phyloP scores from a whole-genome alignment of 345 rosid genomes.

The Linum usitatissimum region DNA sequence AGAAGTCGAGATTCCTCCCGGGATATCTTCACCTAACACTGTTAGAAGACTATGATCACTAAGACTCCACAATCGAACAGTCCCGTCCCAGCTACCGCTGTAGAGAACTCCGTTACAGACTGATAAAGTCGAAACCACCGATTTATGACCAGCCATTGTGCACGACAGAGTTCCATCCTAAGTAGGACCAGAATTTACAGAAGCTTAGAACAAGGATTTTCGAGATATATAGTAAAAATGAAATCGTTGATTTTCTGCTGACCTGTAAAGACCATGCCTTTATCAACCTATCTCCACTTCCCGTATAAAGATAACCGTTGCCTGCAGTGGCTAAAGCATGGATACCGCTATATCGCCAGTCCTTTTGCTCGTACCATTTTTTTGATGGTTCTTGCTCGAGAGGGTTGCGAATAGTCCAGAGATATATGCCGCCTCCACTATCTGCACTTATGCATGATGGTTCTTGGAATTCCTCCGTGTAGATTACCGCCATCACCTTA shows the following conservation, averaged over 20 bases:
- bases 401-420: slow-evolving; percentile 54
- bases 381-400: slow-evolving; percentile 51
- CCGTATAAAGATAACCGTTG: slow-evolving; percentile 56
- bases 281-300: slow-evolving; percentile 81
- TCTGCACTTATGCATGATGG: slow-evolving; percentile 75
- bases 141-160: slow-evolving; percentile 80
- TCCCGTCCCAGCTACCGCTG: slow-evolving; percentile 97
- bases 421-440: slow-evolving; percentile 75
- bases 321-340: slow-evolving; percentile 61
- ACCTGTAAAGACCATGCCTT: slow-evolving; percentile 88
- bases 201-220: no score
- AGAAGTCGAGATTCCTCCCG: slow-evolving; percentile 46
- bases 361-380: slow-evolving; percentile 79
- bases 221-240: background rate
- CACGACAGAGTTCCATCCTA: slow-evolving; percentile 65
- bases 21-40: slow-evolving; percentile 51
- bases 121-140: slow-evolving; percentile 67
- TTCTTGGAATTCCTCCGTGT: slow-evolving; percentile 41
- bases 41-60: slow-evolving; percentile 69
- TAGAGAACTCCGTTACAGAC: slow-evolving; percentile 55
- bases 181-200: background rate
- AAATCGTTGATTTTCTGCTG: background rate
- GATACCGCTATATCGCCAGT: slow-evolving; percentile 93
- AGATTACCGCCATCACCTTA: slow-evolving; percentile 65
- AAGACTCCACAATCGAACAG: slow-evolving; percentile 71